phyloP scores from a whole-genome alignment of 768 basidiomycete species.

The Macrolepiota albuminosa region DNA sequence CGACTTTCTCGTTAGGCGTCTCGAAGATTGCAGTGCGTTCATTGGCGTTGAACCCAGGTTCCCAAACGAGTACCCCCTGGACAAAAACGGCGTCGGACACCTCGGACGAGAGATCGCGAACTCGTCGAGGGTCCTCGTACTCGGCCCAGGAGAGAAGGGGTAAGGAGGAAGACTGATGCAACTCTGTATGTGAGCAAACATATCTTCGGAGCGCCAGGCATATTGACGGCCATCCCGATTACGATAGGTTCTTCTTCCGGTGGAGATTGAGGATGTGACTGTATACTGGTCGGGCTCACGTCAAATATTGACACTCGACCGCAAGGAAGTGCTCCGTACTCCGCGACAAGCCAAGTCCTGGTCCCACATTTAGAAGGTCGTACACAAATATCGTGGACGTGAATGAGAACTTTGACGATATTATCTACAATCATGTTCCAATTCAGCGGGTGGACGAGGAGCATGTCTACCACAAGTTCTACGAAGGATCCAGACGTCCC shows the following conservation, averaged over 20 bases:
- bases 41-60: too few relatives aligned
- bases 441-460: conserved; percentile 46
- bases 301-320: conserved; percentile 17
- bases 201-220: neutral
- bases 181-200: conserved; percentile 41
- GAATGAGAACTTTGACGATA: conserved; percentile 20
- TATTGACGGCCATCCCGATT: conserved; percentile 8
- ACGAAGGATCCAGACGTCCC: too few relatives aligned
- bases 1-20: too few relatives aligned
- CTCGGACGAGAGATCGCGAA: too few relatives aligned
- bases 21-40: too few relatives aligned
- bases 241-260: conserved; percentile 52
- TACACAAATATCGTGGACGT: conserved; percentile 15
- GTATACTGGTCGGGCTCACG: conserved; percentile 12
- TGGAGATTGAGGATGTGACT: conserved; percentile 1
- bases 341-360: conserved; percentile 35
- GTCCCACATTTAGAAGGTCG: conserved; percentile 43
- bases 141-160: conserved; percentile 40
- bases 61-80: too few relatives aligned
- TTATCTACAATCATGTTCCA: conserved; percentile 42
- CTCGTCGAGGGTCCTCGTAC: conserved; percentile 45
- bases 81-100: too few relatives aligned
- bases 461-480: conserved; percentile 24
- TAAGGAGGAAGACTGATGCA: conserved; percentile 57
- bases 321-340: conserved; percentile 30